phyloP scores from a whole-genome alignment of 2,329 filamentous ascomycete genomes.

The Clarireedia paspali region DNA sequence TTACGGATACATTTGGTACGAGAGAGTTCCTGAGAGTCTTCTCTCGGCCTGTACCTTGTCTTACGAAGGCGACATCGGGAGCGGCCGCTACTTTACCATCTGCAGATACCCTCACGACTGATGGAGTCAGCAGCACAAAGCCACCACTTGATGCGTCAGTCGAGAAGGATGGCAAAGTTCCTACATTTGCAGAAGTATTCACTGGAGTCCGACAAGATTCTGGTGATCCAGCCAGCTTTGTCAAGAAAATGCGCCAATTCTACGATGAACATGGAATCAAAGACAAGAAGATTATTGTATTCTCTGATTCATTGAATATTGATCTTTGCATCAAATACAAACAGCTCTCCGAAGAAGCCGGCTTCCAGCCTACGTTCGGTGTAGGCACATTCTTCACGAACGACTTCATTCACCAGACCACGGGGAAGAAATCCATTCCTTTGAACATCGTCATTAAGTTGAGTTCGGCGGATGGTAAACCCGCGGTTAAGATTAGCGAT shows the following conservation, averaged over 20 bases:
- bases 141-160: constrained; percentile 35
- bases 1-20: constrained; percentile 96
- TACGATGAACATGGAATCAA: constrained; percentile 49
- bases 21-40: constrained; percentile 82
- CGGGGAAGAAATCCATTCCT: constrained; percentile 76
- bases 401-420: constrained; percentile 69
- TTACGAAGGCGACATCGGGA: constrained; percentile 28
- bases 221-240: constrained; percentile 59
- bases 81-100: constrained; percentile 23
- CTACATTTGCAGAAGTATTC: constrained; percentile 57
- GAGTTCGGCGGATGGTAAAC: constrained; percentile 70
- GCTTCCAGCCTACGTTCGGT: constrained; percentile 83
- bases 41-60: constrained; percentile 51
- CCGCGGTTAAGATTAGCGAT: constrained; percentile 86
- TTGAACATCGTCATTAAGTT: constrained; percentile 98
- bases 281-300: constrained; percentile 83
- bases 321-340: constrained; percentile 90
- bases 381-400: constrained; percentile 96
- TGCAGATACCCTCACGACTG: not conserved
- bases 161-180: constrained; percentile 33
- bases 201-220: constrained; percentile 65
- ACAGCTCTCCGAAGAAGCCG: constrained; percentile 66
- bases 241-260: constrained; percentile 49
- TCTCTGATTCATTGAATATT: constrained; percentile 90
- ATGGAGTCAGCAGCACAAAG: not conserved